Base-by-base conservation (phyloP, 148 eudicot species). In the Spergularia marina region DNA sequence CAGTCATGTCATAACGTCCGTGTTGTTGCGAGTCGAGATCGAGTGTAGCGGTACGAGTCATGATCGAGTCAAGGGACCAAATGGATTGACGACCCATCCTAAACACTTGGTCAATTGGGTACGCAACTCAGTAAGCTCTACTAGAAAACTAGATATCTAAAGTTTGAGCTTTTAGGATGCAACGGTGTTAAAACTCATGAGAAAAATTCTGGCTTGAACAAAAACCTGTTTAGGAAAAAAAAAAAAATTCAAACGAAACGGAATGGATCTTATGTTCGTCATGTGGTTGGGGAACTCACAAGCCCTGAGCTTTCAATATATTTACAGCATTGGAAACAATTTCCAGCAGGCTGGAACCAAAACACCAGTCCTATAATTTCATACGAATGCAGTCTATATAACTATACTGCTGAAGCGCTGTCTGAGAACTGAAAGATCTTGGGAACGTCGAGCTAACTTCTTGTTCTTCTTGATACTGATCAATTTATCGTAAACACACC, bases 401-500 rank as follows among this genome's bases (percentile, higher is more conserved):
- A 44, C 10, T 44, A 70, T 72, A 11, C 56, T 4, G 39, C 49
- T 53, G 57, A 85, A 70, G 39, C 75, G 67, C 12, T 66, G 54
- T 52, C 63, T 80, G 20, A 87, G 71, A 1, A 53, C 68, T 15
- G 82, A 70, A 14, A 80, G 16, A 69, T 58, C 53, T 10, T 15
- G 53, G 66, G 76, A 65, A 74, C 74, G 76, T n/a, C 20, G 39
- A 11, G 23, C 64, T 65, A 4, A n/a, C 56, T 14, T 77, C 72
- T 16, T 73, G 25, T 75, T 77, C 80, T 83, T 88, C 85, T 88
- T 88, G 70, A 88, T 77, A 34, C 61, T 77, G 65, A 88, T 74
- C 75, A 88, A 44, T 76, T 75, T 83, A 70, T 86, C 86, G 9
- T 86, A 86, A 7, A 88, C 85, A 58, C 89, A 88, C 91, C 89